Percentiles rank a stretch among this genome's conserved stretches.
Conservation (phyloP, 169 alveolate genomes). For the Besnoitia besnoiti region DNA sequence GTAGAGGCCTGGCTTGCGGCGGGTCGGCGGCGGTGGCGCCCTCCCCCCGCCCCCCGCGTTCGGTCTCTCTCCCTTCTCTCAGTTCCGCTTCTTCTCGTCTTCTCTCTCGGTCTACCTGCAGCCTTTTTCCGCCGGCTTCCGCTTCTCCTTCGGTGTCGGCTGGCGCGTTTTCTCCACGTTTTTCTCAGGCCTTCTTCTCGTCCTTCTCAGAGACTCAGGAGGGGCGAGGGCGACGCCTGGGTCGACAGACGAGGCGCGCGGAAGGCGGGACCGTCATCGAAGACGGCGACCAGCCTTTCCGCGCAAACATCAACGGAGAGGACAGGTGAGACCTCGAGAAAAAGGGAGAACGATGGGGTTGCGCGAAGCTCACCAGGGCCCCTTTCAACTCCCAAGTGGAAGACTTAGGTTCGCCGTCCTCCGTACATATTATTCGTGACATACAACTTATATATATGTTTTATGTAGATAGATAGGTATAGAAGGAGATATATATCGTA, state of each 20-base stretch:
- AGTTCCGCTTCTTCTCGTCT: neutral
- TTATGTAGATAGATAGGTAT: neutral
- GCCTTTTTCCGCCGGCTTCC: neutral
- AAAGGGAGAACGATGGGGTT: no score
- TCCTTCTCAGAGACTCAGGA: neutral
- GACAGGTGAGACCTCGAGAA: neutral
- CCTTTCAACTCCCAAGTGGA: no score
- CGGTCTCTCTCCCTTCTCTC: neutral
- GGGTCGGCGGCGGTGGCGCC: no score
- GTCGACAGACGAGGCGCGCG: neutral
- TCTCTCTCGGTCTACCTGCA: neutral
- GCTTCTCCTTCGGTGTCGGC: neutral
- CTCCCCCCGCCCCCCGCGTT: neutral
- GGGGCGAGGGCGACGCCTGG: neutral
- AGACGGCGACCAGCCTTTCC: neutral
- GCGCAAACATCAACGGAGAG: neutral
- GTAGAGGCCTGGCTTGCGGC: no score
- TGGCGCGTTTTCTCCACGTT: neutral
- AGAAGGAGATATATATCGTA: neutral
- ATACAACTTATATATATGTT: no score
- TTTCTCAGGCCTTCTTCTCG: neutral
- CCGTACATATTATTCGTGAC: no score
- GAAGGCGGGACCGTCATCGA: neutral
- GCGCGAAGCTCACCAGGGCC: no score
- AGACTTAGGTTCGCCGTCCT: no score